Evolutionary conservation across 768 basidiomycete genomes (phyloP).

Genomic region (Asterophora parasitica): DNA sequence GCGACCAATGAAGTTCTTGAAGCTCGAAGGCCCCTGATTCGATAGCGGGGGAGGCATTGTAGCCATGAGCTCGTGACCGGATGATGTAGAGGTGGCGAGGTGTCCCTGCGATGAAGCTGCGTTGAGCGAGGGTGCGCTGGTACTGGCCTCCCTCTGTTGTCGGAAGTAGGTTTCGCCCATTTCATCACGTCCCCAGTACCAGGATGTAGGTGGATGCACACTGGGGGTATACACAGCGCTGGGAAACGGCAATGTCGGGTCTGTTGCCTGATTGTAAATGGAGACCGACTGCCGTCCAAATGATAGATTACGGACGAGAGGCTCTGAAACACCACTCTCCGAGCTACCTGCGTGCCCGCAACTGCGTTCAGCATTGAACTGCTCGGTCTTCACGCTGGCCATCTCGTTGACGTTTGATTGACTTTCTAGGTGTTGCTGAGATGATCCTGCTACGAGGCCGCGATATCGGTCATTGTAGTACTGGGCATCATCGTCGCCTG

Average conservation of each 20-base stretch:
- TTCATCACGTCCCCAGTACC: background rate
- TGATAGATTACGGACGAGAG: conserved; percentile 8
- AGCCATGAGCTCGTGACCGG: conserved; percentile 1
- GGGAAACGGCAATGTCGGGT: background rate
- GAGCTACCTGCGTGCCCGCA: conserved; percentile 16
- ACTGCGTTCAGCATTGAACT: background rate
- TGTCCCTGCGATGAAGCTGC: conserved; percentile 9
- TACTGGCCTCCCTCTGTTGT: conserved; percentile 1
- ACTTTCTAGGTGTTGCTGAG: conserved; percentile 13
- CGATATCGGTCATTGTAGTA: conserved; percentile 6
- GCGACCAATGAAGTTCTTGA: conserved; percentile 5
- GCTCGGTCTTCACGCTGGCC: conserved; percentile 7
- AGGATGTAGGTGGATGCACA: conserved; percentile 6
- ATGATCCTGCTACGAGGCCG: conserved; percentile 8
- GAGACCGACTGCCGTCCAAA: conserved; percentile 21
- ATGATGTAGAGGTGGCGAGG: conserved; percentile 1
- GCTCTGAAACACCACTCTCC: conserved; percentile 17
- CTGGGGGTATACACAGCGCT: background rate
- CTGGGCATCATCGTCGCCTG: conserved; percentile 25
- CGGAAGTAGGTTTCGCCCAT: background rate
- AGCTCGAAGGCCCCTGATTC: background rate
- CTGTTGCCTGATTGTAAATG: conserved; percentile 10
- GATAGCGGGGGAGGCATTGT: background rate
- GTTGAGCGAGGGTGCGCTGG: conserved; percentile 7
- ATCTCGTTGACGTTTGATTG: conserved; percentile 14